Base-by-base conservation (phyloP, 208 protist species). In the Tritrichomonas foetus region DNA sequence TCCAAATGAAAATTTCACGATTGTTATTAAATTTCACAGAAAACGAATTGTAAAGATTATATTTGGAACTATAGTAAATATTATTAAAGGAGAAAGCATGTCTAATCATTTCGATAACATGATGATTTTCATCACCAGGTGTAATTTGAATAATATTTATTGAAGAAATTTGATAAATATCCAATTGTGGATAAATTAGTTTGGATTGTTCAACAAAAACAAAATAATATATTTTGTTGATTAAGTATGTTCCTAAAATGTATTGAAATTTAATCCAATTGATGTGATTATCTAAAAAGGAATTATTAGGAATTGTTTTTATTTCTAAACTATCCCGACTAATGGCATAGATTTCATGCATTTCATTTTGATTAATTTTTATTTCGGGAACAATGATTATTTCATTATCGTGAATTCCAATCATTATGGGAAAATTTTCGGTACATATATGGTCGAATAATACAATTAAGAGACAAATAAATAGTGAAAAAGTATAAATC, bases 111-210 rank as follows among this genome's bases (percentile, higher is more conserved):
- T 16, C 5, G 14, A 14, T n/a, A 27, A 47, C 30, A 9, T 82
- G 27, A 16, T 44, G 16, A 50, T 49, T 36, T 50, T 0, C 22
- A 20, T 25, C 16, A 82, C 16, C 16, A n/a, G 33, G 3, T 49
- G 74, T 50, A 82, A 82, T 82, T 82, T 82, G 74, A 82, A 82
- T 1, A 82, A 50, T 27, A 50, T 50, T 82, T 14, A 41, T 50
- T 1, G 47, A 20, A 50, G 13, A 22, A 50, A 50, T 22, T 39
- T 82, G 27, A 50, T 22, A 50, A 50, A 82, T 82, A 22, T 39
- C 74, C 3, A 82, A 47, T 82, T 49, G 47, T 50, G 47, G 33
- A 50, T 47, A 47, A 30, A 82, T 25, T 49, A 9, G 41, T 14
- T 82, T 41, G 1, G 39, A 82, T 82, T 82, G 47, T 8, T 16